Conservation (phyloP, 2,329 filamentous ascomycete genomes). For the Nigrospora sphaerica region DNA sequence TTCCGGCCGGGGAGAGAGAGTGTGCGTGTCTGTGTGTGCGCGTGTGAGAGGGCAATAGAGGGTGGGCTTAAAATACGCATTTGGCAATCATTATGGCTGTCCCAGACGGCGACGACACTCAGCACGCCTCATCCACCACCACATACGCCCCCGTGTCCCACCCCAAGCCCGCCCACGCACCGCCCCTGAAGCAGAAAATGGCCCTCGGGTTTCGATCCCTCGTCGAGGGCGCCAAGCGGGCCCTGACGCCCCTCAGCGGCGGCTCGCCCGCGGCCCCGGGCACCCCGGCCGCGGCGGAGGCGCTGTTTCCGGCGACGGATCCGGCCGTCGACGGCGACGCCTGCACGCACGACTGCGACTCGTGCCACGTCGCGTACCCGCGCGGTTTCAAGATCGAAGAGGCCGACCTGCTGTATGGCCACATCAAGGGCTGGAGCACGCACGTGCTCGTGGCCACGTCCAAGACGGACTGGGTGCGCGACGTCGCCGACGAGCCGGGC, state of each 20-base stretch:
- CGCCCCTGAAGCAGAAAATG: slow-evolving; percentile 26
- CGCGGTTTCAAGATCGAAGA: slow-evolving; percentile 66
- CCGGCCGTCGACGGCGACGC: slow-evolving; percentile 79
- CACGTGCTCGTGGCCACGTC: slow-evolving; percentile 92
- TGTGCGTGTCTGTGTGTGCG: too few relatives aligned
- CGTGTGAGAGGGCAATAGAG: too few relatives aligned
- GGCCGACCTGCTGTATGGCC: slow-evolving; percentile 73
- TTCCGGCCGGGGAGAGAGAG: too few relatives aligned
- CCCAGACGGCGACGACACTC: too few relatives aligned
- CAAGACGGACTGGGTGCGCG: slow-evolving; percentile 88
- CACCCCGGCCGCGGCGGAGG: slow-evolving; percentile 21
- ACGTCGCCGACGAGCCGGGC: slow-evolving; percentile 81
- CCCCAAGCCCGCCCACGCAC: not conserved
- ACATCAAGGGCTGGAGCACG: slow-evolving; percentile 80
- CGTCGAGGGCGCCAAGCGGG: slow-evolving; percentile 27
- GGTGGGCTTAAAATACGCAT: too few relatives aligned
- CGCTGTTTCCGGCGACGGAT: slow-evolving; percentile 68
- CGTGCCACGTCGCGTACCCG: slow-evolving; percentile 74
- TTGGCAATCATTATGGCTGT: too few relatives aligned
- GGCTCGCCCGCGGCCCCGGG: not conserved
- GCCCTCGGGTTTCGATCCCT: slow-evolving; percentile 34
- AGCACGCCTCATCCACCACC: not conserved
- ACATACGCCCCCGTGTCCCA: not conserved
- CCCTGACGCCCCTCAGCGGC: slow-evolving; percentile 18
- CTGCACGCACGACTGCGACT: slow-evolving; percentile 79